These are phyloP conservation scores for Trichoderma asperelloides DNA, from an alignment of 495 filamentous ascomycete genomes.

Conservation along the genomic window DNA sequence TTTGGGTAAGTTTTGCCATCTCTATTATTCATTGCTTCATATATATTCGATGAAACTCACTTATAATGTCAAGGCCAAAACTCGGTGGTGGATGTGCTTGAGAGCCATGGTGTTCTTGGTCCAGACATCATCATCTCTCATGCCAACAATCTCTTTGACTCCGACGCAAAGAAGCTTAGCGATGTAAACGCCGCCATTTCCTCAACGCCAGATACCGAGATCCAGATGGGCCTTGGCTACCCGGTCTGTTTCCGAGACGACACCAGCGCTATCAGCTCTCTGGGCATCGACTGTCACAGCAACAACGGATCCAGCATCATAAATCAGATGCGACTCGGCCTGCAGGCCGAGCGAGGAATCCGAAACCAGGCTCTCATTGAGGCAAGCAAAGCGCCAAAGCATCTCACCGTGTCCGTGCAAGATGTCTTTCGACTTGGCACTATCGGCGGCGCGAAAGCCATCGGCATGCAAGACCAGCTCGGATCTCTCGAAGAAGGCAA, in stretches of 20 bases:
- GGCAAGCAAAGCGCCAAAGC: conserved; percentile 20
- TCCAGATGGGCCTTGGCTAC: conserved; percentile 31
- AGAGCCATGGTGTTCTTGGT: conserved; percentile 25
- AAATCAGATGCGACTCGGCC: conserved; percentile 30
- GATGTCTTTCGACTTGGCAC: conserved; percentile 43
- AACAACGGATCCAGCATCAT: conserved; percentile 27
- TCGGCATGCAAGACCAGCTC: conserved; percentile 32
- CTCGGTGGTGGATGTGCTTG: conserved; percentile 24
- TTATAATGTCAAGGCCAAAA: not conserved
- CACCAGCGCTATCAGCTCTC: conserved; percentile 21
- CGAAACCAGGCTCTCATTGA: conserved; percentile 22
- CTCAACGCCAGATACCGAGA: conserved; percentile 33
- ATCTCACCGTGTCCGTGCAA: conserved; percentile 28
- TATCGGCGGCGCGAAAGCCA: conserved; percentile 36
- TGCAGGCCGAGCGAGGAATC: conserved; percentile 31
- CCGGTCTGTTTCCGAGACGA: conserved; percentile 23
- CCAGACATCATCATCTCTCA: conserved; percentile 32
- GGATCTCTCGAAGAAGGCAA: conserved; percentile 40
- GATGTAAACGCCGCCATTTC: conserved; percentile 22
- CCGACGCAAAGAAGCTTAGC: conserved; percentile 22
- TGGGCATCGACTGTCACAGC: conserved; percentile 44
- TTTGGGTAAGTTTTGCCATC: conserved; percentile 8
- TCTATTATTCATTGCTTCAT: not conserved
- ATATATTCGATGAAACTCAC: too few species aligned
- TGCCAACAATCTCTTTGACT: conserved; percentile 18